Base-by-base conservation (phyloP, 2,329 filamentous ascomycete species). In the Aspergillus glaucus region DNA sequence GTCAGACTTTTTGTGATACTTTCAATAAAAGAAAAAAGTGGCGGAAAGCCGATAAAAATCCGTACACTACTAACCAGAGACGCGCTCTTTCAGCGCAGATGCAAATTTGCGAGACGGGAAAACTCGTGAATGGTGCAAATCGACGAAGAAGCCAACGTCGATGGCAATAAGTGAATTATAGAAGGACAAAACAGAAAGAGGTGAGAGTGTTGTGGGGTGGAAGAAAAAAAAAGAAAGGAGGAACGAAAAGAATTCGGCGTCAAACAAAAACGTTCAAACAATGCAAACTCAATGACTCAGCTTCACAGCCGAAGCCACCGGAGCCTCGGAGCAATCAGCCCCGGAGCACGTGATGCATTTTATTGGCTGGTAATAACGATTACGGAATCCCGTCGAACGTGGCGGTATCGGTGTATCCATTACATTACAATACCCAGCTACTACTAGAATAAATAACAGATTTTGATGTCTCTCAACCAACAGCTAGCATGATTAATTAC, bases 21-120 rank as follows among this genome's bases (percentile, higher is more conserved):
- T 43, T 10, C 12, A 28, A 45, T 48, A 48, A 49, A 10, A 28
- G 26, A 30, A 10, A 12, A 30, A 30, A 39, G 36, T 39, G 40
- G 40, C 45, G 36, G 28, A 41, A 24, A 46, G 40, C 32, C 46
- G 48, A 42, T 36, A 24, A 39, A 45, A 22, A 39, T 41, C 47
- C 43, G 50, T 45, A 47, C 37, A 44, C 36, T 36, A 60, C 57
- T 57, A 47, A 60, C 57, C 56, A 56, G 53, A 50, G 44, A 48
- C 41, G 24, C 41, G 39, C 42, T 45, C 40, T 44, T 34, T 19
- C 32, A 22, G 48, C 51, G 41, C 48, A 52, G 49, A 51, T 46
- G 26, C 41, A 36, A 30, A 49, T 17, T 46, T 34, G 41, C 44
- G 48, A 49, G 44, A 48, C 32, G 41, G 37, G 44, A 53, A 43